Percentiles rank a stretch among this genome's conserved stretches.
Conservation (phyloP, 495 filamentous ascomycete species). For the Hypomontagnella submonticulosa region DNA sequence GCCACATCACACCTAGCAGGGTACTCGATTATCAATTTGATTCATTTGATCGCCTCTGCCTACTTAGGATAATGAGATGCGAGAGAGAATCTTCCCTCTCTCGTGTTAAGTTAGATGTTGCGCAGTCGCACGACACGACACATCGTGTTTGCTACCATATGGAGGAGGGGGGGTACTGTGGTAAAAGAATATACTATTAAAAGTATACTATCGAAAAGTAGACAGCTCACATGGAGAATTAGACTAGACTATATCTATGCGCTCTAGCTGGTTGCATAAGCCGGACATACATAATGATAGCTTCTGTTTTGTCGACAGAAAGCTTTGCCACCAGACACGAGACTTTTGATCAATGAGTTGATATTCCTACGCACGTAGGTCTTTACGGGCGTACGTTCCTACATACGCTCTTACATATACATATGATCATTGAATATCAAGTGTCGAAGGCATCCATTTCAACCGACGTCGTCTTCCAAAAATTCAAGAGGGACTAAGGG, state of each 20-base stretch:
- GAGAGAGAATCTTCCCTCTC: slow-evolving; percentile 20
- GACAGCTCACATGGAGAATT: no score
- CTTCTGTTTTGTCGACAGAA: no score
- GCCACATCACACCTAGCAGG: slow-evolving; percentile 42
- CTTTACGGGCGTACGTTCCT: neutral
- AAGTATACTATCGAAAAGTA: no score
- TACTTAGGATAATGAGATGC: slow-evolving; percentile 39
- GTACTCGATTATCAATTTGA: slow-evolving; percentile 32
- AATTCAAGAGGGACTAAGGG: neutral
- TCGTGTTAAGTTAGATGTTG: slow-evolving; percentile 32
- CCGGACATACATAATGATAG: no score
- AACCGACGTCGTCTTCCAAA: slow-evolving; percentile 18
- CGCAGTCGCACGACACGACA: slow-evolving; percentile 39
- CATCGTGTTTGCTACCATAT: slow-evolving; percentile 34
- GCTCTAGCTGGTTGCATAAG: no score
- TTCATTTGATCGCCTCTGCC: slow-evolving; percentile 36
- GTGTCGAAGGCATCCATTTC: slow-evolving; percentile 11
- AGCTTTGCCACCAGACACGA: no score
- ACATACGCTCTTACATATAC: neutral
- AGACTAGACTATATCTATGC: no score
- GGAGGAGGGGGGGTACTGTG: slow-evolving; percentile 11
- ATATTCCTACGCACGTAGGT: slow-evolving; percentile 12
- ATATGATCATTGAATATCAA: neutral
- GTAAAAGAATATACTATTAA: slow-evolving; percentile 11
- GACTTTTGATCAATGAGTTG: neutral